phyloP scores from a whole-genome alignment of 352 stramenopile species.

The Phytophthora sp. region DNA sequence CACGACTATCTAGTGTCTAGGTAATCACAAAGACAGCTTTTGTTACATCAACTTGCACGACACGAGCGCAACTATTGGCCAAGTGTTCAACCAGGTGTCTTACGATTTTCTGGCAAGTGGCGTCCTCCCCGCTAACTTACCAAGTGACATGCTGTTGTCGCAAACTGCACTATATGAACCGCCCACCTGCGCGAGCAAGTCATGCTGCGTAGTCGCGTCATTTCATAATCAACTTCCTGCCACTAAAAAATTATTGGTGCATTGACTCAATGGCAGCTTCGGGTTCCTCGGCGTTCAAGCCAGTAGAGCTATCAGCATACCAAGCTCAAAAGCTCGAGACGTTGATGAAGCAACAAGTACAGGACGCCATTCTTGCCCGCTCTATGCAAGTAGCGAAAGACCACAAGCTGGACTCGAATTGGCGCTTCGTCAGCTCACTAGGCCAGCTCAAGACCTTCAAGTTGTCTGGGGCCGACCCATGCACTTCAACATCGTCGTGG shows the following conservation, averaged over 20 bases:
- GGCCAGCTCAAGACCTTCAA: constrained; percentile 56
- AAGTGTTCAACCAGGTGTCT: constrained; percentile 16
- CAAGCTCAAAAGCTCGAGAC: constrained; percentile 37
- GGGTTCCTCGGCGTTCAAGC: constrained; percentile 19
- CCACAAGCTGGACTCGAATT: constrained; percentile 42
- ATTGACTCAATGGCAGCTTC: constrained; percentile 5
- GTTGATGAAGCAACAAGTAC: constrained; percentile 52
- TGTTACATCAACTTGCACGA: too few species aligned
- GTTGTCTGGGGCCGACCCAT: constrained; percentile 30
- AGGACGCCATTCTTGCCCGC: constrained; percentile 46
- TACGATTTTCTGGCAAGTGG: not conserved
- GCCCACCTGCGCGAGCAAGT: not conserved
- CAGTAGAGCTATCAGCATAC: constrained; percentile 32
- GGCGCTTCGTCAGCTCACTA: constrained; percentile 43
- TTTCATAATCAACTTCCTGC: not conserved
- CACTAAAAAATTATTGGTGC: not conserved
- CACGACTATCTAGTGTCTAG: too few species aligned
- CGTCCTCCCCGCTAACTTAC: constrained; percentile 8
- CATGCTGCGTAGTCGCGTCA: constrained; percentile 1
- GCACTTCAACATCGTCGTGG: constrained; percentile 23
- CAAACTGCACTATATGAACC: constrained; percentile 3
- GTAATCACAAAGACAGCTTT: too few species aligned
- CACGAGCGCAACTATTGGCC: too few species aligned
- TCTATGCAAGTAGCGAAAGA: constrained; percentile 15
- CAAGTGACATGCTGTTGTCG: constrained; percentile 17